A percentile compares a stretch with the other conserved stretches of the same genome.
Evolutionary conservation across 2,329 filamentous ascomycete species (phyloP).

Genomic region (Paradendryphiella salina): DNA sequence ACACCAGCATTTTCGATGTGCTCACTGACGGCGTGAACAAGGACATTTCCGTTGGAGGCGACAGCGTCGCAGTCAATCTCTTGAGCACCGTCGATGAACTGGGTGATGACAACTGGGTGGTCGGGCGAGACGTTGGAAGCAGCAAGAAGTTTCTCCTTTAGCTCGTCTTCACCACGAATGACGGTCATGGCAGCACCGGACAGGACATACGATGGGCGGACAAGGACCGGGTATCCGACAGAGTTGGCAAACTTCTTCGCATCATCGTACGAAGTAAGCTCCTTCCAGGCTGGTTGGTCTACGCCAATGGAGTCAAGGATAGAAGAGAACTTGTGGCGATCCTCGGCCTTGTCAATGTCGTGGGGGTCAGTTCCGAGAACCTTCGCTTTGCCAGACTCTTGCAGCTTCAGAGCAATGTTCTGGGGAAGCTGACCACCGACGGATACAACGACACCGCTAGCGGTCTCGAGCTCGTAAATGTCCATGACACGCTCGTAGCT

Average conservation of each 20-base stretch:
- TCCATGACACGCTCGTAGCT: constrained; percentile 99
- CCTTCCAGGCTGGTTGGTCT: constrained; percentile 97
- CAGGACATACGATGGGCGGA: constrained; percentile 92
- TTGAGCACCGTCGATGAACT: constrained; percentile 95
- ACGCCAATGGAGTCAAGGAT: constrained; percentile 96
- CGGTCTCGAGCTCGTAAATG: constrained; percentile 90
- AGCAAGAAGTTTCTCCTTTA: constrained; percentile 92
- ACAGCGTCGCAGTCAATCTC: constrained; percentile 98
- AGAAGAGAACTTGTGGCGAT: constrained; percentile 96
- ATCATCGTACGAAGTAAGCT: constrained; percentile 84
- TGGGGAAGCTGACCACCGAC: constrained; percentile 96
- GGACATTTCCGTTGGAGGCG: constrained; percentile 78
- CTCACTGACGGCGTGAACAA: constrained; percentile 91
- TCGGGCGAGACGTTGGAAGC: constrained; percentile 91
- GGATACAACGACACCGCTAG: constrained; percentile 87
- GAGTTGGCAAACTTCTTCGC: constrained; percentile 83
- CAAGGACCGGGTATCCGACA: constrained; percentile 91
- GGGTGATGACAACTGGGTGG: constrained; percentile 96
- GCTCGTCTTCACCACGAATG: constrained; percentile 82
- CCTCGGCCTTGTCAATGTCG: constrained; percentile 97
- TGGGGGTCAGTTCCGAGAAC: constrained; percentile 89
- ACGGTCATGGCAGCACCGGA: constrained; percentile 99
- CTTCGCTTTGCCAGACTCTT: constrained; percentile 86
- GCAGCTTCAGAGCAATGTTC: constrained; percentile 92
- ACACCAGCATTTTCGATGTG: constrained; percentile 97